Evolutionary conservation across 1,284 basidiomycete genomes (phyloP), one percentile per base, ranked within the genome.

Genomic region (Ceratorhiza oryzae-sativae): DNA sequence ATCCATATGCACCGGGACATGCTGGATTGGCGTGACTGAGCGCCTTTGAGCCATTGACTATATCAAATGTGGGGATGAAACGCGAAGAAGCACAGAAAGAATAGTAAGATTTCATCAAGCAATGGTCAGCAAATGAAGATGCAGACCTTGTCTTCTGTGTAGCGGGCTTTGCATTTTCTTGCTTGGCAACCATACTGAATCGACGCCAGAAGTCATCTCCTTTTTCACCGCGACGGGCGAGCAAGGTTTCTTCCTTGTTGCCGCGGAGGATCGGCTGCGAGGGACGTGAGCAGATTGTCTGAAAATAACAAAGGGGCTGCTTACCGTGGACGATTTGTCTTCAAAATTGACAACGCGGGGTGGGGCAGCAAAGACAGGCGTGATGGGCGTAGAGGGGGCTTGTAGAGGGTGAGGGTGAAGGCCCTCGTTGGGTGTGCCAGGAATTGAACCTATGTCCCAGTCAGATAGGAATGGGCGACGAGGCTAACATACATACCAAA

Each of bases 151-250:
- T 81, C 76, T 86, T 87, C 77, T 84, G 78, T 1, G 79, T 77
- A 12, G 48, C 60, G 18, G 79, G 80, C 73, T 83, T 84, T 65
- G 77, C 77, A 74, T 81, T 81, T 75, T 90, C 88, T 73, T 89
- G 86, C 78, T 87, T 90, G 8, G 87, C 90, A 74, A 93, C 87
- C 83, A 93, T 92, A 74, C 89, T 91, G 80, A 93, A 93, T 55
- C 92, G 83, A 71, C 90, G 83, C 91, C 91, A 93, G 80, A 93
- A 93, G 76, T 92, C 89, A 76, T 93, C 91, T 0, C 90, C 90
- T 71, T 84, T 86, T 76, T 90, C 86, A 1, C 90, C 89, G 36
- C 88, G 83, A 39, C 74, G 83, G 1, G 89, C 87, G 20, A 92
- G 79, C 1, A 90, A 79, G 1, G 87, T 85, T 58, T 89, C 90